Percentiles rank a stretch among this genome's conserved stretches.
Evolutionary conservation across 768 basidiomycete genomes (phyloP).

Genomic region (Cyathus striatus): DNA sequence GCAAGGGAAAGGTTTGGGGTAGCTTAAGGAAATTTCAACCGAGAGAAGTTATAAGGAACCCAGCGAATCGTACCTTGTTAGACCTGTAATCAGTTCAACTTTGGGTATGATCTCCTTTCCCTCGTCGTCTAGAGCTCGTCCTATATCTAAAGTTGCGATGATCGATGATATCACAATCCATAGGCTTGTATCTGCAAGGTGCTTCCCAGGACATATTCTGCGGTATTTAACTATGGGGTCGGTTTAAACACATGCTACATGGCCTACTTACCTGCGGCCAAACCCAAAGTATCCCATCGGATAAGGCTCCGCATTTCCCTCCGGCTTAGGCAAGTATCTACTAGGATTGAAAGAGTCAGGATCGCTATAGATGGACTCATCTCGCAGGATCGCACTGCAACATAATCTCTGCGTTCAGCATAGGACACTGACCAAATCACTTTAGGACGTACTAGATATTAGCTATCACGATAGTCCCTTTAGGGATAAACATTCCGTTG

Average conservation of each 20-base stretch:
- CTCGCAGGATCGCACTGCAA: too few relatives aligned
- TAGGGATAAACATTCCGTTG: too few relatives aligned
- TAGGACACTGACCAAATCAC: too few relatives aligned
- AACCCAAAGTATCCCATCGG: neutral
- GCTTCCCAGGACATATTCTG: constrained; percentile 20
- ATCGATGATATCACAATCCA: constrained; percentile 25
- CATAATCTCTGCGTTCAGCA: too few relatives aligned
- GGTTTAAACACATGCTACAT: neutral
- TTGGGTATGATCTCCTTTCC: constrained; percentile 22
- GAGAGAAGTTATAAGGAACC: neutral
- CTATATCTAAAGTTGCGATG: constrained; percentile 20
- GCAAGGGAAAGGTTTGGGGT: constrained; percentile 2
- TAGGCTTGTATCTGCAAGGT: constrained; percentile 23
- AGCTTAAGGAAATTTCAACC: neutral
- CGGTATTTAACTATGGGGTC: neutral
- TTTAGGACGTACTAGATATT: too few relatives aligned
- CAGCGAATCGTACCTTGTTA: constrained; percentile 3
- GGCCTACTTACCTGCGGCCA: neutral
- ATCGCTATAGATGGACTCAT: constrained; percentile 1
- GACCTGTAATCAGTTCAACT: constrained; percentile 4
- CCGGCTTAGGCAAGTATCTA: constrained; percentile 1
- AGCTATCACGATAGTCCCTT: too few relatives aligned
- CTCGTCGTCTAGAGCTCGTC: constrained; percentile 15
- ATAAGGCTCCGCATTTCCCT: constrained; percentile 1
- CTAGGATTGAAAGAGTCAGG: neutral